A percentile compares a stretch with the other conserved stretches of the same genome.
These are phyloP conservation scores for Agroathelia rolfsii DNA, from an alignment of 1,284 basidiomycete genomes.

Conservation along the genomic window DNA sequence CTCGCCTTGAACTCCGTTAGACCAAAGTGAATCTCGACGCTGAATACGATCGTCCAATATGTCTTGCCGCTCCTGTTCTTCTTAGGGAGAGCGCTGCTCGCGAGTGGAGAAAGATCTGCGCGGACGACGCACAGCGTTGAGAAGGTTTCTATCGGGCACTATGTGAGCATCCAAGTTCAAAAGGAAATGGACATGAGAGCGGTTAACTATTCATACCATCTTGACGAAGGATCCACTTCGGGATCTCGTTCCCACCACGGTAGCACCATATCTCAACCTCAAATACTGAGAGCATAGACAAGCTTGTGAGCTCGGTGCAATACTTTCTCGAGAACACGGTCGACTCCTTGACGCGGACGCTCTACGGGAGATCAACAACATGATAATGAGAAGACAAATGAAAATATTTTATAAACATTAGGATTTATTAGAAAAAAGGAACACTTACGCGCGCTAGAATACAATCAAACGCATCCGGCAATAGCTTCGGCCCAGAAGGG, in stretches of 20 bases:
- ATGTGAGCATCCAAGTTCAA: constrained; percentile 1
- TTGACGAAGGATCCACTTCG: constrained; percentile 61
- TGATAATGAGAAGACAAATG: constrained; percentile 1
- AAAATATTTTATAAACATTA: constrained; percentile 6
- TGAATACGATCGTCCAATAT: constrained; percentile 75
- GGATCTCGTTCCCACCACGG: constrained; percentile 54
- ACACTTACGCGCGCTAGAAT: constrained; percentile 53
- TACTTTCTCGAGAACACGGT: constrained; percentile 72
- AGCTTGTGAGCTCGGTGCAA: constrained; percentile 66
- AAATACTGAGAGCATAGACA: constrained; percentile 65
- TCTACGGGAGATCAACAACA: constrained; percentile 23
- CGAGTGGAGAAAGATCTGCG: constrained; percentile 62
- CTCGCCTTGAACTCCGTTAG: constrained; percentile 70
- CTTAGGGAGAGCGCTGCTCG: constrained; percentile 58
- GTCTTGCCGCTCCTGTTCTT: constrained; percentile 50
- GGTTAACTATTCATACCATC: constrained; percentile 35
- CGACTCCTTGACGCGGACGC: constrained; percentile 67
- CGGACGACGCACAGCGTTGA: constrained; percentile 69
- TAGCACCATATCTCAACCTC: constrained; percentile 78
- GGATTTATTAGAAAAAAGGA: constrained; percentile 8
- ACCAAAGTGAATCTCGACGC: constrained; percentile 73
- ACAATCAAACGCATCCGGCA: constrained; percentile 73
- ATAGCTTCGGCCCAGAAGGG: constrained; percentile 60
- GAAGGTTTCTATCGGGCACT: constrained; percentile 40
- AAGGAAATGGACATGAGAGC: constrained; percentile 8